phyloP scores from a whole-genome alignment of 2,329 filamentous ascomycete genomes.

The Beauveria rudraprayagi region DNA sequence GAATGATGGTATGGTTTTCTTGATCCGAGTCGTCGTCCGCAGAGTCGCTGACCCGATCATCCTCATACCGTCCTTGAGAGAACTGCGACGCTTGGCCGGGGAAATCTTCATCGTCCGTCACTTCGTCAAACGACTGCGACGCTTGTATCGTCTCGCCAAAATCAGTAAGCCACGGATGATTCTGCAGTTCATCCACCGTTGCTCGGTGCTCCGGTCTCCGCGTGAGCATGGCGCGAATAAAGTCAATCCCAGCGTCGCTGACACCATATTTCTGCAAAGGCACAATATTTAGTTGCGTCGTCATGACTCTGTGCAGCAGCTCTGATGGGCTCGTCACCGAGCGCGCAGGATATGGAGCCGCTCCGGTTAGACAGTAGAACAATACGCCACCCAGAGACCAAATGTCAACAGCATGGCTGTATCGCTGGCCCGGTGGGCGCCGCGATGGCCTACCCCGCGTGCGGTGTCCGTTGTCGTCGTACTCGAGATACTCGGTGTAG shows the following conservation, averaged over 20 bases:
- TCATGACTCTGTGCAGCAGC: slow-evolving; percentile 83
- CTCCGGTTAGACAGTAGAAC: slow-evolving; percentile 73
- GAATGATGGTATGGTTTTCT: slow-evolving; percentile 66
- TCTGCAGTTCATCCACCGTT: slow-evolving; percentile 60
- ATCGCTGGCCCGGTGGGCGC: slow-evolving; percentile 54
- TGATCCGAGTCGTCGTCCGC: slow-evolving; percentile 66
- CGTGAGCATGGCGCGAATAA: slow-evolving; percentile 71
- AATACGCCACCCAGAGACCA: slow-evolving; percentile 94
- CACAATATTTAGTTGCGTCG: slow-evolving; percentile 55
- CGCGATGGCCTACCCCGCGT: slow-evolving; percentile 56
- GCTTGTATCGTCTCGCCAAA: slow-evolving; percentile 22
- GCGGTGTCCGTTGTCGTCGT: slow-evolving; percentile 62
- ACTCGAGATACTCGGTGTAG: slow-evolving; percentile 65
- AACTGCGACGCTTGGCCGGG: slow-evolving; percentile 54
- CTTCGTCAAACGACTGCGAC: slow-evolving; percentile 50
- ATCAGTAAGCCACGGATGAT: slow-evolving; percentile 63
- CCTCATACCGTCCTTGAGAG: slow-evolving; percentile 22
- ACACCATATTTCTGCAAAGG: slow-evolving; percentile 53
- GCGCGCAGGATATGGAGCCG: slow-evolving; percentile 73
- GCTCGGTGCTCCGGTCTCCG: slow-evolving; percentile 72
- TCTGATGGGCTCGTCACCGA: slow-evolving; percentile 68
- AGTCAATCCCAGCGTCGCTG: slow-evolving; percentile 62
- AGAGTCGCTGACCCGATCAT: slow-evolving; percentile 34
- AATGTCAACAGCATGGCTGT: slow-evolving; percentile 87
- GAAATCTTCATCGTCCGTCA: slow-evolving; percentile 52